Base-by-base conservation (phyloP, 2,329 filamentous ascomycete genomes). In the Alternaria gaisen region DNA sequence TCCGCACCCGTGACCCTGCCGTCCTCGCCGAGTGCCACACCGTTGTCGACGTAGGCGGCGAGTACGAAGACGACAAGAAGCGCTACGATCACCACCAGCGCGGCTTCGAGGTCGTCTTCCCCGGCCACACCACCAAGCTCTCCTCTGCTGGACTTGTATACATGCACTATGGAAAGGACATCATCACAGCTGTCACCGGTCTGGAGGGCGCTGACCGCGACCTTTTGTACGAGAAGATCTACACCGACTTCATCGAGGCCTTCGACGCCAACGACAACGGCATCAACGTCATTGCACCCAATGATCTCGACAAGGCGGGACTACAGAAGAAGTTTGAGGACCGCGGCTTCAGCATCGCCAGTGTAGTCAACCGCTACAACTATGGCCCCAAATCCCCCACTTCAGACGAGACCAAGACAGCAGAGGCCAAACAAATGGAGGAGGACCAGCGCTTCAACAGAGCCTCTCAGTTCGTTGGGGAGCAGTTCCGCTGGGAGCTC, bases 81-180 rank as follows among this genome's bases (percentile, higher is more conserved):
- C 91, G 94, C 72, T 99, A 92, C 84, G 95, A 99, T 81, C 95
- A 99, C 83, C 95, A 99, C 86, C 95, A 99, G 85, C 93, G 94
- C 67, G 90, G 89, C 75, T 99, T 99, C 84, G 81, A 82, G 61
- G 90, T 91, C 58, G 93, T 90, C 47, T 99, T 99, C 82, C 93
- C 94, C 20, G 87, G 87, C 62, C 91, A 91, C 74, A 79, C 81
- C 55, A 99, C 95, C 66, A 97, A 96, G 85, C 90, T 99, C 59
- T 96, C 92, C 57, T 96, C 92, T 62, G 95, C 95, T 0, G 95
- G 95, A 1, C 86, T 99, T 22, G 93, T 99, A 34, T 99, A 95
- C 84, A 87, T 97, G 85, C 94, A 98, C 84, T 98, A 96, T 79
- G 95, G 95, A 70, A 90, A 88, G 71, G 86, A 88, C 59, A 93